Percentiles rank a stretch among this genome's conserved stretches.
These are phyloP conservation scores for Tylopilus rubrobrunneus DNA, from an alignment of 768 basidiomycete species.

Conservation along the genomic window DNA sequence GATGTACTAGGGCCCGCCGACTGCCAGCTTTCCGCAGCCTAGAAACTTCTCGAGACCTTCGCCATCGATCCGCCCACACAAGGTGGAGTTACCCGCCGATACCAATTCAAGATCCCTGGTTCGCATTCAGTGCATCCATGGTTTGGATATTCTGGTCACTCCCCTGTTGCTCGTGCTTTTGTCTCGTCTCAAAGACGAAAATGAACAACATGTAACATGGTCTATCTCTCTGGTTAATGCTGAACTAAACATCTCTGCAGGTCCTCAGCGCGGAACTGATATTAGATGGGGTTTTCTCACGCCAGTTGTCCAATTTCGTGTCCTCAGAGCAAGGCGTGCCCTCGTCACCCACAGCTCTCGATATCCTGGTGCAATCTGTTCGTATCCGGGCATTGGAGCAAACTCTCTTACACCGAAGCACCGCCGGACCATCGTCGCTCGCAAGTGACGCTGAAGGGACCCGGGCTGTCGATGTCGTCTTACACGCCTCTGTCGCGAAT, in stretches of 20 bases:
- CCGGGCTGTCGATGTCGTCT: constrained; percentile 15
- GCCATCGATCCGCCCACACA: constrained; percentile 4
- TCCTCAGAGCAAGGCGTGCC: constrained; percentile 16
- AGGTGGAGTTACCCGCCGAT: background rate
- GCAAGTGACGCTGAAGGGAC: background rate
- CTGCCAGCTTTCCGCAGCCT: constrained; percentile 7
- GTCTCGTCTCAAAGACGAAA: constrained; percentile 45
- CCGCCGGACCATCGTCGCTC: background rate
- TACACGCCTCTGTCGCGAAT: constrained; percentile 15
- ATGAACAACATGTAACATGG: constrained; percentile 41
- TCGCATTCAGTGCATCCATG: constrained; percentile 38
- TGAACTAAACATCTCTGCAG: constrained; percentile 22
- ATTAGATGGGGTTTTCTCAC: constrained; percentile 41
- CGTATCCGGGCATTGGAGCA: constrained; percentile 47
- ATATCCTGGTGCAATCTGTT: constrained; percentile 39
- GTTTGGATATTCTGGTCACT: constrained; percentile 45
- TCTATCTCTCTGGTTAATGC: background rate
- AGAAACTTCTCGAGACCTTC: background rate
- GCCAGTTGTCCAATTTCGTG: constrained; percentile 34
- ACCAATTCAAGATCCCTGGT: constrained; percentile 11
- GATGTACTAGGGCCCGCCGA: constrained; percentile 9
- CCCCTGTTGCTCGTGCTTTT: constrained; percentile 50
- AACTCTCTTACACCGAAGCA: constrained; percentile 22
- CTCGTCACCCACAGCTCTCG: constrained; percentile 32
- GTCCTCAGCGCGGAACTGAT: constrained; percentile 35